These are phyloP conservation scores for Triticum monococcum DNA, from an alignment of 176 grass and related monocot genomes.

Conservation along the genomic window DNA sequence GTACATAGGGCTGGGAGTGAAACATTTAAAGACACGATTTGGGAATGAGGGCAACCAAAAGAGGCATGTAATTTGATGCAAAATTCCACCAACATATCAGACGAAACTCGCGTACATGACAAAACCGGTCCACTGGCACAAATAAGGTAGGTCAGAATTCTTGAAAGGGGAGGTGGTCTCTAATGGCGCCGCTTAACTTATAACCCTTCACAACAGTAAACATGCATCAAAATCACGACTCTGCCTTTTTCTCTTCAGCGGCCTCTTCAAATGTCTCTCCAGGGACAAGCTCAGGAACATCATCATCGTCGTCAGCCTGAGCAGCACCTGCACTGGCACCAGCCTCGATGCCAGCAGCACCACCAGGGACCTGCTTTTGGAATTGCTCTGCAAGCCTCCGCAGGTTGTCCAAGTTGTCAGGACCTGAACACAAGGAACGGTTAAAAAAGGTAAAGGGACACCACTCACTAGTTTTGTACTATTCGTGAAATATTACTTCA, in stretches of 20 bases:
- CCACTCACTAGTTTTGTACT: neutral
- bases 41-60: conserved; percentile 1
- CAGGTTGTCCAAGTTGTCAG: conserved; percentile 96
- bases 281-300: conserved; percentile 86
- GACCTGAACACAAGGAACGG: conserved; percentile 48
- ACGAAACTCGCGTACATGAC: conserved; percentile 30
- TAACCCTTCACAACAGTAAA: conserved; percentile 38
- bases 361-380: conserved; percentile 74
- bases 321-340: conserved; percentile 32
- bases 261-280: conserved; percentile 93
- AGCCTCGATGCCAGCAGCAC: conserved; percentile 47
- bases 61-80: conserved; percentile 38
- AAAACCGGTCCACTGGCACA: conserved; percentile 44
- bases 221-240: conserved; percentile 36
- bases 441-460: neutral
- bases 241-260: conserved; percentile 71
- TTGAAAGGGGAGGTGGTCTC: conserved; percentile 33
- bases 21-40: neutral
- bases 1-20: neutral
- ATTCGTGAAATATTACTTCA: neutral
- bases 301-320: conserved; percentile 62
- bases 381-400: conserved; percentile 88
- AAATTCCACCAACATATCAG: conserved; percentile 30
- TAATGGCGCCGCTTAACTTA: conserved; percentile 34
- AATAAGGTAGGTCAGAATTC: conserved; percentile 51